Base-by-base conservation (phyloP, 257 asterid genomes). In the Mentha longifolia region DNA sequence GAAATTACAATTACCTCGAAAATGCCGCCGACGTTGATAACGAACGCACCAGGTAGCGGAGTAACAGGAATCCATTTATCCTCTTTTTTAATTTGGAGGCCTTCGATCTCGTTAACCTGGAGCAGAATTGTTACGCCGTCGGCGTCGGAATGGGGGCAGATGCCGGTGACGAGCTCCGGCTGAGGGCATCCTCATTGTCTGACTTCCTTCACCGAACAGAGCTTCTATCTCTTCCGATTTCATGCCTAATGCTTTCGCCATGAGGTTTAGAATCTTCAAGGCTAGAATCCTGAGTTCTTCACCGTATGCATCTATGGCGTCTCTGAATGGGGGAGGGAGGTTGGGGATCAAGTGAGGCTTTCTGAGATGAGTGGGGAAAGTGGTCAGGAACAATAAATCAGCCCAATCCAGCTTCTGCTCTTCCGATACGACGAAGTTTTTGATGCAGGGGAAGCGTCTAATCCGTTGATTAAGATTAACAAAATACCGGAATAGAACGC, bases 381-480 rank as follows among this genome's bases (percentile, higher is more conserved):
- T 79, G 47, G 15, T 0, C 0, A 74, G 4, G 46, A 1, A 85
- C 30, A 89, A 71, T 0, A 84, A 3, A 59, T 89, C 96, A 7
- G 46, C 78, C 92, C 96, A 89, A 12, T 89, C 94, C 17, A 89
- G 91, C 72, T 82, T 89, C 58, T 87, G 92, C 28, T 87, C 86
- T 61, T 87, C 86, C 0, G 96, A 87, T 0, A 79, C 73, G 15
- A 89, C 91, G 12, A 87, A 80, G 78, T n/a, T n/a, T n/a, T n/a
- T n/a, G n/a, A n/a, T n/a, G n/a, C n/a, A n/a, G n/a, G n/a, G n/a
- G n/a, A n/a, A n/a, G n/a, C n/a, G n/a, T n/a, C n/a, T n/a, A n/a
- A n/a, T n/a, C n/a, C n/a, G n/a, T n/a, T n/a, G n/a, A n/a, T n/a
- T n/a, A n/a, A n/a, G n/a, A n/a, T n/a, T n/a, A n/a, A n/a, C n/a